phyloP scores from a whole-genome alignment of 495 filamentous ascomycete species.

The Achaetomiella virescens region DNA sequence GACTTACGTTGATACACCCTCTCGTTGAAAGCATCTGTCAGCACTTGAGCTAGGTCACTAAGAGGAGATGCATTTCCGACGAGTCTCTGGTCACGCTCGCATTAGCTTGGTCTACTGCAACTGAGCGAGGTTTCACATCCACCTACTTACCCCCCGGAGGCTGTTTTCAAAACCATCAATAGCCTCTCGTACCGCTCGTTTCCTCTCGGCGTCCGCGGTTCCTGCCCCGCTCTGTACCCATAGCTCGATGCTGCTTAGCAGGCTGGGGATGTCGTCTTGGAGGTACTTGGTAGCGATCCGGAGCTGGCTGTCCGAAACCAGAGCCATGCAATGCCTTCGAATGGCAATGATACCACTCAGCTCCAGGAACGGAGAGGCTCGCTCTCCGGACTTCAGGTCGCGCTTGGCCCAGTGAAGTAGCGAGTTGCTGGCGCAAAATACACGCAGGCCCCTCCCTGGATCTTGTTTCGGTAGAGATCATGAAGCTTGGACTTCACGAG shows the following conservation, averaged over 20 bases:
- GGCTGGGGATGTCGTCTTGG: slow-evolving; percentile 25
- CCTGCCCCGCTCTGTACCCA: slow-evolving; percentile 38
- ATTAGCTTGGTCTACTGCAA: neutral
- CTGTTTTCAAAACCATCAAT: slow-evolving; percentile 6
- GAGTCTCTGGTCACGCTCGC: neutral
- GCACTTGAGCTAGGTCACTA: neutral
- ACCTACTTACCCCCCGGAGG: slow-evolving; percentile 14
- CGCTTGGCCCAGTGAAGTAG: slow-evolving; percentile 34
- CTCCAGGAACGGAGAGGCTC: slow-evolving; percentile 23
- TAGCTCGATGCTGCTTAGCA: slow-evolving; percentile 30
- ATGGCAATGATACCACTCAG: slow-evolving; percentile 33
- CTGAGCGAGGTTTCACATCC: neutral
- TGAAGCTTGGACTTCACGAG: slow-evolving; percentile 21
- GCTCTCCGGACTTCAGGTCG: slow-evolving; percentile 6
- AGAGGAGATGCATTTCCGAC: neutral
- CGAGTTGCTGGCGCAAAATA: slow-evolving; percentile 36
- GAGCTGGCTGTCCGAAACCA: slow-evolving; percentile 35
- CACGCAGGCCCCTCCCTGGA: slow-evolving; percentile 20
- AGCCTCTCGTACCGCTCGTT: slow-evolving; percentile 11
- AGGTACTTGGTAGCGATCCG: slow-evolving; percentile 28
- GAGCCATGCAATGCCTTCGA: slow-evolving; percentile 30
- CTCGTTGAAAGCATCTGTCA: slow-evolving; percentile 1
- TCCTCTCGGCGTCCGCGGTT: slow-evolving; percentile 27
- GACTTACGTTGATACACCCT: slow-evolving; percentile 7
- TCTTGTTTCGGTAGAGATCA: slow-evolving; percentile 16